phyloP scores from a whole-genome alignment of 371 early-diverging fungal genomes.

The Batkoa obscura region DNA sequence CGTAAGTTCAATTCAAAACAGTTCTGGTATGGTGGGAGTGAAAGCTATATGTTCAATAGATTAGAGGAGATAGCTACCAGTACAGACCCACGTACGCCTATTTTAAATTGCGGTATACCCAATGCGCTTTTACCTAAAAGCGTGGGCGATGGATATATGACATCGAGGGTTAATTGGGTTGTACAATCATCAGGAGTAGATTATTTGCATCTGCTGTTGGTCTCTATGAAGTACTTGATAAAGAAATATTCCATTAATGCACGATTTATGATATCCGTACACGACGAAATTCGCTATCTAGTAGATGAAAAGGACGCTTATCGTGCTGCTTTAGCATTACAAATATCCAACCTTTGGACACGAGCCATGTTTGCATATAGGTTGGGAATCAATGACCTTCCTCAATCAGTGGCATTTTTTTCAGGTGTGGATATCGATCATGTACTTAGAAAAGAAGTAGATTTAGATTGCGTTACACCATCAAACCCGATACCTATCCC shows the following conservation, averaged over 20 bases:
- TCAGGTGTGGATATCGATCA: conserved; percentile 88
- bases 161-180: conserved; percentile 90
- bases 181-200: conserved; percentile 99
- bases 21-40: conserved; percentile 86
- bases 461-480: conserved; percentile 56
- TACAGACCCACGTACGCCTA: conserved; percentile 68
- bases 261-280: conserved; percentile 83
- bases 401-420: conserved; percentile 86
- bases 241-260: conserved; percentile 54
- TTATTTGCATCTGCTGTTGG: conserved; percentile 85
- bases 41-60: conserved; percentile 86
- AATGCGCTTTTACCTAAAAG: conserved; percentile 52
- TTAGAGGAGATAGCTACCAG: conserved; percentile 68
- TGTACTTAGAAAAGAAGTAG: conserved; percentile 81
- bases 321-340: conserved; percentile 69
- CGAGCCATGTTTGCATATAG: conserved; percentile 71
- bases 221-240: conserved; percentile 72
- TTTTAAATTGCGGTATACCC: conserved; percentile 71
- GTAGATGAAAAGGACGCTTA: conserved; percentile 53
- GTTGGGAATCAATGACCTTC: conserved; percentile 71
- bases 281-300: conserved; percentile 89
- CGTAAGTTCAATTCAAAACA: conserved; percentile 13
- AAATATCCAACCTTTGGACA: conserved; percentile 87
- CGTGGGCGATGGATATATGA: conserved; percentile 47
- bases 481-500: conserved; percentile 38